phyloP scores from a whole-genome alignment of 305 asterid genomes.

The Fraxinus floribunda region DNA sequence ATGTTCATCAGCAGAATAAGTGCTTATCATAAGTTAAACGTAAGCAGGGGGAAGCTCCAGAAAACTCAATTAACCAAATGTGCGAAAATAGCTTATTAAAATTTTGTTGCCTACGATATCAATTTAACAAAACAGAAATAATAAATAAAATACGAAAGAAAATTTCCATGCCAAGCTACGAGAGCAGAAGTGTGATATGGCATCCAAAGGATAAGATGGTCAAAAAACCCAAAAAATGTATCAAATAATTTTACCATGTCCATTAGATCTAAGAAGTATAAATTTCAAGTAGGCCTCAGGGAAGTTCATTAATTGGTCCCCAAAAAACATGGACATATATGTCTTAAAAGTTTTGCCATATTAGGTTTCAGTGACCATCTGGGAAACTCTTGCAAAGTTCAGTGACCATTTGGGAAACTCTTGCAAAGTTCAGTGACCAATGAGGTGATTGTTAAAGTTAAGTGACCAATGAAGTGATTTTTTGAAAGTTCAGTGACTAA shows the following conservation, averaged over 20 bases:
- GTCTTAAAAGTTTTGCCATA: neutral
- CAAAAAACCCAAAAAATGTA: neutral
- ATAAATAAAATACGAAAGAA: neutral
- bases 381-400: too few species aligned
- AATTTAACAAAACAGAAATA: neutral
- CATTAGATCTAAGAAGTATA: neutral
- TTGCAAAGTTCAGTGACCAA: too few species aligned
- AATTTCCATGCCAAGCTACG: neutral
- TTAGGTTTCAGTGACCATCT: too few species aligned
- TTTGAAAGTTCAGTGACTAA: too few species aligned
- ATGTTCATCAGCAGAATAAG: constrained; percentile 14
- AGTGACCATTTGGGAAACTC: too few species aligned
- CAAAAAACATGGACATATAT: neutral
- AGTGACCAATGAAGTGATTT: too few species aligned
- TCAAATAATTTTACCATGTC: neutral
- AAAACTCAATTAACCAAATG: neutral
- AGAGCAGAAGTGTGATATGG: neutral
- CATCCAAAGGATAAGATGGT: neutral
- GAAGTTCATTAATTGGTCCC: neutral
- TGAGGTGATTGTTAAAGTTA: too few species aligned
- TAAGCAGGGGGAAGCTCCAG: neutral
- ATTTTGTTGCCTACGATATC: neutral
- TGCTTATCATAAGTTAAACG: neutral
- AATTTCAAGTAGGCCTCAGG: neutral
- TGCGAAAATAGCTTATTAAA: neutral